A percentile compares a stretch with the other conserved stretches of the same genome.
Evolutionary conservation across 2,329 filamentous ascomycete species (phyloP).

Genomic region (Fusarium sp.): DNA sequence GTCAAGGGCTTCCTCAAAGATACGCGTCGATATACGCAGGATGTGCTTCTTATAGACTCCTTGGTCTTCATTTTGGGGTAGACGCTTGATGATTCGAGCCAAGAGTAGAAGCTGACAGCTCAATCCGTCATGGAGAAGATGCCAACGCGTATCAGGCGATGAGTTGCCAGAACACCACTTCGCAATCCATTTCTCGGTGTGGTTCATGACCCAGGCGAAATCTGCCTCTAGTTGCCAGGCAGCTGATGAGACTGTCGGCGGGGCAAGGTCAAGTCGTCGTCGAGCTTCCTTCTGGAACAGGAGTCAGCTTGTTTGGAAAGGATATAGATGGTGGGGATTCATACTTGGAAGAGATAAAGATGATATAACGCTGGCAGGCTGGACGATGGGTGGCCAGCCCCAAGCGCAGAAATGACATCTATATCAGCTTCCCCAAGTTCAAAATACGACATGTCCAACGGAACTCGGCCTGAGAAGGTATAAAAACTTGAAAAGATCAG

Average conservation of each 20-base stretch:
- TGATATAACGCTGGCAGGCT: not conserved
- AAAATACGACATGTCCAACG: not conserved
- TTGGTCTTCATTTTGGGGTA: not conserved
- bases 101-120: not conserved
- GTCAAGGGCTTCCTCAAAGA: not conserved
- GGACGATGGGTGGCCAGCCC: too few species aligned
- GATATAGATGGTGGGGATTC: too few species aligned
- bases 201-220: too few species aligned
- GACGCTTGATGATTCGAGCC: too few species aligned
- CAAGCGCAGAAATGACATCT: too few species aligned
- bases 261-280: not conserved
- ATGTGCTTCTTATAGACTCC: not conserved
- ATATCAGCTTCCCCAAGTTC: not conserved
- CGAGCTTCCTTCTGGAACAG: not conserved
- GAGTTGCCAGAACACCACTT: too few species aligned
- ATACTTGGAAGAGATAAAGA: not conserved
- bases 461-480: not conserved
- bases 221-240: too few species aligned
- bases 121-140: not conserved
- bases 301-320: too few species aligned
- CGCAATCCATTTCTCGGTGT: too few species aligned
- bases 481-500: not conserved
- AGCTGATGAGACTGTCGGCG: too few species aligned
- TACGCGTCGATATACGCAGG: not conserved
- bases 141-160: not conserved